phyloP scores from a whole-genome alignment of 148 eudicot species.

The Cornus controversa region DNA sequence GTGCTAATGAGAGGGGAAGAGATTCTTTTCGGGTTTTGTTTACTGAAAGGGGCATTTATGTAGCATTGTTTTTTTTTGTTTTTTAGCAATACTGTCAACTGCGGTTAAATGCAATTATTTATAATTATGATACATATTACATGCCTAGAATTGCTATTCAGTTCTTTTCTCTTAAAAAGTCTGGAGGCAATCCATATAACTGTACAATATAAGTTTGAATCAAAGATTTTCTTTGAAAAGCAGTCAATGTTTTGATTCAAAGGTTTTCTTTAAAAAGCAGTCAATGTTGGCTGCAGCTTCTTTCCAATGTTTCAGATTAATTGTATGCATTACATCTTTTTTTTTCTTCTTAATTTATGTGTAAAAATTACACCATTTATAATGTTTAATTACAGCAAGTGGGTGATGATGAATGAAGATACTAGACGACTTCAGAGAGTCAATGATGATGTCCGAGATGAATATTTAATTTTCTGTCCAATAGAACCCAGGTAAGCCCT shows the following conservation, averaged over 20 bases:
- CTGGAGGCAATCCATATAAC: too few relatives aligned
- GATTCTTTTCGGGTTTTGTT: not conserved
- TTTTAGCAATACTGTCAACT: not conserved
- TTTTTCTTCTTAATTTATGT: not conserved
- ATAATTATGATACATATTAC: too few relatives aligned
- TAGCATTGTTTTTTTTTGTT: not conserved
- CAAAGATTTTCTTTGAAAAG: too few relatives aligned
- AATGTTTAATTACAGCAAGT: conserved; percentile 59
- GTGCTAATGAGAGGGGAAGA: not conserved
- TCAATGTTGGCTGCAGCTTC: not conserved
- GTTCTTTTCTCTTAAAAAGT: too few relatives aligned
- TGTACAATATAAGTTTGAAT: too few relatives aligned
- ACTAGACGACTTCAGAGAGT: conserved; percentile 86
- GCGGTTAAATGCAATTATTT: not conserved
- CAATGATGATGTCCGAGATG: conserved; percentile 68
- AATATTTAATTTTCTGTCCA: conserved; percentile 58
- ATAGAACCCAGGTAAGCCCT: conserved; percentile 56
- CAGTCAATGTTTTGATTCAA: not conserved
- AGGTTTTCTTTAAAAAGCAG: too few relatives aligned
- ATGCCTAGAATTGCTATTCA: too few relatives aligned
- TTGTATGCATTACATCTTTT: too few relatives aligned
- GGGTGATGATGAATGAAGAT: conserved; percentile 98
- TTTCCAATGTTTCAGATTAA: not conserved
- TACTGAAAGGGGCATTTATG: not conserved
- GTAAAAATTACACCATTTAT: conserved; percentile 1